Base-by-base conservation (phyloP, 2,329 filamentous ascomycete genomes). In the Lachnum nothofagi region DNA sequence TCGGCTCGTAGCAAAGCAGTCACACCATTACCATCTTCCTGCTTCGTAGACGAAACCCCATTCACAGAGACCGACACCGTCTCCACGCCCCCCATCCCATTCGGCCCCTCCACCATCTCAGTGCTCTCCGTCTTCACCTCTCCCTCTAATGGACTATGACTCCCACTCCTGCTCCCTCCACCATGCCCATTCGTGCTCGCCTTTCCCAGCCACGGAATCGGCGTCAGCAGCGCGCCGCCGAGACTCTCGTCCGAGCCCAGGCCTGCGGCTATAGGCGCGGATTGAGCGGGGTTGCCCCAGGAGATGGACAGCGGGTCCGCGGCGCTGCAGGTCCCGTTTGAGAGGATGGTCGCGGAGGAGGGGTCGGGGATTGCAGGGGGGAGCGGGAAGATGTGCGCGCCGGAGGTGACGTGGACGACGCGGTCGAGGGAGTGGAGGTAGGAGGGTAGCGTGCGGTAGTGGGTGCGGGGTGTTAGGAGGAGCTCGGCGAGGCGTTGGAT, bases 401-500 rank as follows among this genome's bases (percentile, higher is more conserved):
- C 79, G 31, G 88, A 95, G 9, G 90, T 94, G 48, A 98, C 93
- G 48, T 86, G 89, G 20, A 96, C 82, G 19, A 95, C 85, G 48
- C 93, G 85, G 65, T 97, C 89, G 42, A 97, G 79, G 2, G 93
- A 93, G 60, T 93, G 86, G 9, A 98, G 80, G 66, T 93, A 98
- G 9, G 90, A 79, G 1, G 88, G 82, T 2, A 97, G 77, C 45
- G 83, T 86, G 53, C 79, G 82, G 72, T 97, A 96, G 68, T 95
- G 86, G 47, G 77, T 76, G 52, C 75, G 84, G 1, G 93, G 93
- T 22, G 76, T 70, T 29, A 95, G 74, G 4, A 95, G 73, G 24
- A 97, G 83, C 72, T 98, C 93, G 19, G 90, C 82, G 19, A 98
- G 78, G 33, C 93, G 86, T 70, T 98, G 93, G 53, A 96, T 79